These are phyloP conservation scores for Metschnikowia amazonensis DNA, from an alignment of 805 yeast genomes.

Conservation along the genomic window DNA sequence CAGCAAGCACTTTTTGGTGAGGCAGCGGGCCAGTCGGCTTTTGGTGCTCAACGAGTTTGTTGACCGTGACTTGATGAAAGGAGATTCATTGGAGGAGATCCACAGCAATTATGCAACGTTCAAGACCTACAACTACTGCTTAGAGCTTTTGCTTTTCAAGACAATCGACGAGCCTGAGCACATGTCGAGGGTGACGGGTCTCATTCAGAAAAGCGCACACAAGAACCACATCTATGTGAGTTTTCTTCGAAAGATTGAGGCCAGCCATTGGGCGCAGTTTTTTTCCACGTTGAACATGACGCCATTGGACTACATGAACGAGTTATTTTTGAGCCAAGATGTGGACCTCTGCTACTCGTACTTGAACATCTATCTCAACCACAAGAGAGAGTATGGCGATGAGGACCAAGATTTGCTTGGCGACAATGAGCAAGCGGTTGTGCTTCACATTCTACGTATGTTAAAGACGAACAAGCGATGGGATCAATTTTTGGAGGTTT, in stretches of 20 bases:
- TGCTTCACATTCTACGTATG: constrained; percentile 42
- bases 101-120: constrained; percentile 37
- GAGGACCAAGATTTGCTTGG: constrained; percentile 10
- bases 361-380: constrained; percentile 49
- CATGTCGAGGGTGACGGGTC: constrained; percentile 12
- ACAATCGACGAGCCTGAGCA: constrained; percentile 12
- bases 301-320: constrained; percentile 45
- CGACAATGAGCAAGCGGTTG: constrained; percentile 37
- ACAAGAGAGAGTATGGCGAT: constrained; percentile 34
- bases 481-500: constrained; percentile 53
- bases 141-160: constrained; percentile 47
- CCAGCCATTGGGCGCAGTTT: constrained; percentile 50
- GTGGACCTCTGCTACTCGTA: constrained; percentile 50
- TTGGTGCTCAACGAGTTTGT: constrained; percentile 46
- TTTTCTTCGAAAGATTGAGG: constrained; percentile 58
- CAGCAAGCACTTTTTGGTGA: constrained; percentile 28
- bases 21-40: constrained; percentile 34
- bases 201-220: constrained; percentile 17
- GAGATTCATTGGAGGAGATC: constrained; percentile 22
- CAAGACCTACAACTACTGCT: constrained; percentile 44
- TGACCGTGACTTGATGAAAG: constrained; percentile 39
- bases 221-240: constrained; percentile 42
- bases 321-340: constrained; percentile 36
- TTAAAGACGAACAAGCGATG: constrained; percentile 40
- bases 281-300: constrained; percentile 39